These are phyloP conservation scores for Plectosphaerella plurivora DNA, from an alignment of 2,329 filamentous ascomycete genomes.

Conservation along the genomic window DNA sequence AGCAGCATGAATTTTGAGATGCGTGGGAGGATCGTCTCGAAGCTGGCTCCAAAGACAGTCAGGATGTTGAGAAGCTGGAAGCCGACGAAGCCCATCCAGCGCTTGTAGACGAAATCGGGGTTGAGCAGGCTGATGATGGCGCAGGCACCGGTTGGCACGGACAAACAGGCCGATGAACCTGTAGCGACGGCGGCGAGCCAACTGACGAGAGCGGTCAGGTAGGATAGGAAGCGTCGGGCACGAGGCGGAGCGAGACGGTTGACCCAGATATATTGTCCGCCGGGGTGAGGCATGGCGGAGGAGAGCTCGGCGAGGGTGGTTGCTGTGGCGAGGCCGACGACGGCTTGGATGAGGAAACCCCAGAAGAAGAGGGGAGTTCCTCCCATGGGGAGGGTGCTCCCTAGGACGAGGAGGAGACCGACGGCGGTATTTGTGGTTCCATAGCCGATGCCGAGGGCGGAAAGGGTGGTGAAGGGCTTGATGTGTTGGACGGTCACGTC, in stretches of 20 bases:
- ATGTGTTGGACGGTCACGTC: conserved; percentile 15
- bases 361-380: conserved; percentile 19
- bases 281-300: conserved; percentile 21
- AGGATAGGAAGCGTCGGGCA: conserved; percentile 14
- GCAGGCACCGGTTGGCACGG: conserved; percentile 15
- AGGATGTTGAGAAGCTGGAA: conserved; percentile 19
- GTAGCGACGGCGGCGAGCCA: conserved; percentile 20
- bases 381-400: conserved; percentile 15
- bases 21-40: conserved; percentile 17
- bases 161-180: conserved; percentile 17
- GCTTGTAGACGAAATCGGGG: conserved; percentile 16
- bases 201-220: conserved; percentile 15
- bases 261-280: conserved; percentile 22
- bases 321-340: conserved; percentile 18
- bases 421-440: conserved; percentile 19
- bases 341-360: conserved; percentile 18
- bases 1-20: conserved; percentile 19
- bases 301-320: conserved; percentile 21
- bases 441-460: conserved; percentile 19
- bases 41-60: conserved; percentile 13
- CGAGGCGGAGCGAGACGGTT: conserved; percentile 13
- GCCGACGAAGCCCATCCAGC: conserved; percentile 21
- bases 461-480: conserved; percentile 26
- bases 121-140: conserved; percentile 15
- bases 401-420: conserved; percentile 15